Evolutionary conservation across 2,329 filamentous ascomycete genomes (phyloP), one percentile per base, ranked within the genome.

Genomic region (Metarhizium anisopliae): DNA sequence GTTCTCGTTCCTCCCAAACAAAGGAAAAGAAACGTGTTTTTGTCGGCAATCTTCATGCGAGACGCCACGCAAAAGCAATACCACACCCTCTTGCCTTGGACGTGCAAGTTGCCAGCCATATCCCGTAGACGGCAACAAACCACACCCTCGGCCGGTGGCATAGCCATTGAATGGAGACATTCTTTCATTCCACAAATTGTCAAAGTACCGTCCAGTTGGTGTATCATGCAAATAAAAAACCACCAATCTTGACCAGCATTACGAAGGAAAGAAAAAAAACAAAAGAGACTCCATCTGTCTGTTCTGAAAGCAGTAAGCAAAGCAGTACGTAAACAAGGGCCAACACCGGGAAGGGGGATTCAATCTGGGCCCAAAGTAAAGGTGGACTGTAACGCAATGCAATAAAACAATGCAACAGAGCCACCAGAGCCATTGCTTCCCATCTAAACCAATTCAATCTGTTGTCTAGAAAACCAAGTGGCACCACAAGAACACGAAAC

Each of bases 1-100:
- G 53, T 18, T 57, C 55, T 60, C 55, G 47, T 56, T 54, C 51
- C 56, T 58, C 59, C 59, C 51, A 59, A 55, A 59, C 55, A 59
- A 61, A 56, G 52, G 45, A 50, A 57, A 56, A 59, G 57, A 42
- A 56, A 58, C 30, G 53, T 53, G 47, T 51, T 16, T 47, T 35
- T 53, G 50, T 56, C 51, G 7, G 30, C 50, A 52, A 52, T 51
- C 38, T 49, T 35, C 4, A 10, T n/a, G 16, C 29, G 45, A 20
- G 36, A 13, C 2, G 18, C 32, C 29, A 54, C 30, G 6, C 1
- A 54, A 42, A 20, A 8, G 36, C 30, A 8, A 20, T 30, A 11
- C 32, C 32, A 35, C 32, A 7, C 32, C 2, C 32, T 35, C 32
- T 11, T 35, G 32, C 7, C 32, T 10, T 7, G 10, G 32, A 11